Evolutionary conservation across 83 land plant species (phyloP), one percentile per base, ranked within the genome.

Genomic region (Thuja plicata): DNA sequence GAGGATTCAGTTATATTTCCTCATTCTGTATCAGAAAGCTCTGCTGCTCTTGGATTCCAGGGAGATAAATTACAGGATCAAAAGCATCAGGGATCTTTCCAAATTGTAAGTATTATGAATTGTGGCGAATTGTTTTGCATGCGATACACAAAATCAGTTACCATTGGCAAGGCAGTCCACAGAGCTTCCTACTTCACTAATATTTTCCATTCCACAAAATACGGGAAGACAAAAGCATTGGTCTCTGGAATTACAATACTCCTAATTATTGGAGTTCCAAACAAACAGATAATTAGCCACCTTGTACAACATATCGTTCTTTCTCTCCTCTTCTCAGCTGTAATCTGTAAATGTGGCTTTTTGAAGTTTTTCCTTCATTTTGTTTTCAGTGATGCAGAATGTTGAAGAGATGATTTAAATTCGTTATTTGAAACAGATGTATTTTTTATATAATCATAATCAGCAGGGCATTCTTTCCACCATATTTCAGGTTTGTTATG

Each of bases 291-390:
- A 21, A 34, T 35, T 84, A 41, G 40, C 8, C 82, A 79, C n/a
- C 19, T 38, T 79, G 82, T 79, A 79, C 38, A 79, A 38, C 82
- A 79, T 79, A 38, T 79, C 7, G 43, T 79, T 79, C 82, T 79
- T 79, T 78, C 78, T 74, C 27, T 35, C 1, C 27, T 79, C 43
- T 15, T 40, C 41, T 66, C 43, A 79, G 4, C 55, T 27, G 17
- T 30, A 84, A 85, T 52, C 66, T 85, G 66, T 85, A 85, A 54
- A 85, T 52, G 2, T 54, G 3, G 27, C 19, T 60, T 85, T 83
- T 83, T 83, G 52, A 52, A 85, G 40, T 54, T 52, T 85, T 85
- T 60, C 7, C 86, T 54, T 85, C 86, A 54, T 85, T 85, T 52
- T 84, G 55, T 43, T 85, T 55, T 52, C 66, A 85, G 40, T 54